A percentile compares a stretch with the other conserved stretches of the same genome.
Evolutionary conservation across 352 stramenopile genomes (phyloP).

Genomic region (Phytophthora boehmeriae): DNA sequence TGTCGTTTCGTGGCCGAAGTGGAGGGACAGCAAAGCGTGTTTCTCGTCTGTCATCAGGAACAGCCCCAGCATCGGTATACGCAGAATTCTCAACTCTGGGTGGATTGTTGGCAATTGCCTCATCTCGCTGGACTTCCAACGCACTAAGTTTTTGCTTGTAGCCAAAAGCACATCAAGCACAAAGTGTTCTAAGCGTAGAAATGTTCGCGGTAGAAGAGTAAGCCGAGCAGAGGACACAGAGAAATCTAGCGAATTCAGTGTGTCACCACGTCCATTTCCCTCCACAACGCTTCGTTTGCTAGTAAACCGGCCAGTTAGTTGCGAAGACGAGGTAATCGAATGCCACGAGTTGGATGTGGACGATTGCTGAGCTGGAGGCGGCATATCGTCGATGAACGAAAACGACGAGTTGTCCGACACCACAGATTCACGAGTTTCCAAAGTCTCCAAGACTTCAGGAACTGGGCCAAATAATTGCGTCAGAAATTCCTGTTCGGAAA

Average conservation of each 20-base stretch:
- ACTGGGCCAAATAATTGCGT: slow-evolving; percentile 45
- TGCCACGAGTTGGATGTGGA: slow-evolving; percentile 26
- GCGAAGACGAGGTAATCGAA: slow-evolving; percentile 28
- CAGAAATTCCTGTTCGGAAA: slow-evolving; percentile 33
- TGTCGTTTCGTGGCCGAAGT: slow-evolving; percentile 53
- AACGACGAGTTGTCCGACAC: slow-evolving; percentile 36
- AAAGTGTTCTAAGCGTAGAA: slow-evolving; percentile 66
- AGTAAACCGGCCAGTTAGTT: slow-evolving; percentile 32
- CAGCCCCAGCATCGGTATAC: slow-evolving; percentile 37
- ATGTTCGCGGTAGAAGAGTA: slow-evolving; percentile 53
- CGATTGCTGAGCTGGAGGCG: slow-evolving; percentile 18
- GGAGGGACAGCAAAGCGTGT: slow-evolving; percentile 32
- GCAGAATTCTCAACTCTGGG: slow-evolving; percentile 22
- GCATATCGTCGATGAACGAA: slow-evolving; percentile 28
- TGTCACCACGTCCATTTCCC: slow-evolving; percentile 16
- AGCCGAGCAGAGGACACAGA: slow-evolving; percentile 52
- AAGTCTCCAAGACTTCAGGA: slow-evolving; percentile 34
- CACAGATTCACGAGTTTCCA: slow-evolving; percentile 29
- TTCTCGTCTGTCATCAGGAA: slow-evolving; percentile 32
- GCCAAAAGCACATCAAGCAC: slow-evolving; percentile 55
- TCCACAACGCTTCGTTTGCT: slow-evolving; percentile 10
- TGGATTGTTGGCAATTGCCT: slow-evolving; percentile 34
- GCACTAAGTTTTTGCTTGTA: slow-evolving; percentile 46
- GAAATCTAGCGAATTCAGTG: slow-evolving; percentile 35
- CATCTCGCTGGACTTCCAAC: slow-evolving; percentile 46